phyloP scores from a whole-genome alignment of 345 rosid genomes.

The Combretum micranthum region DNA sequence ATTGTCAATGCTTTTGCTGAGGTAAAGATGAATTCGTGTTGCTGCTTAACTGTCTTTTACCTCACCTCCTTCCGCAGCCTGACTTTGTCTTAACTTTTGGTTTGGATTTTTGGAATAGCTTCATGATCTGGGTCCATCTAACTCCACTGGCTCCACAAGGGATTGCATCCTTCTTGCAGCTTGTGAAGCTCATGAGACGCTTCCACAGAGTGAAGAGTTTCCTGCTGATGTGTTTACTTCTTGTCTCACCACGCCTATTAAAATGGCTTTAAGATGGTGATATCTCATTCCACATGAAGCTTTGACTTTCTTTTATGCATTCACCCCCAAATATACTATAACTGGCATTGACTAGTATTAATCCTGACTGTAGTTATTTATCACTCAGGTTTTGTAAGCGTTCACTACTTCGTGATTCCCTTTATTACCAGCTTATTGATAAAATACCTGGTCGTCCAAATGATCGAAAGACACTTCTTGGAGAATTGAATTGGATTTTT shows the following conservation, averaged over 20 bases:
- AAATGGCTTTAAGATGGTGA: conserved; percentile 98
- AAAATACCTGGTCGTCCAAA: conserved; percentile 98
- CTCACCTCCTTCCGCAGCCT: conserved; percentile 4
- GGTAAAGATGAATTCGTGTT: conserved; percentile 33
- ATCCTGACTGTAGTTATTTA: conserved; percentile 18
- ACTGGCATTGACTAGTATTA: conserved; percentile 8
- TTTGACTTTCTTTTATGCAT: too few relatives aligned
- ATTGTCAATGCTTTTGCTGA: conserved; percentile 88
- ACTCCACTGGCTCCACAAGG: conserved; percentile 57
- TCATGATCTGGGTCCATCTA: conserved; percentile 68
- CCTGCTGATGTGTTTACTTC: conserved; percentile 99
- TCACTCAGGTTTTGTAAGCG: conserved; percentile 82
- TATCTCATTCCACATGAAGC: conserved; percentile 12
- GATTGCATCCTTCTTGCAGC: conserved; percentile 99
- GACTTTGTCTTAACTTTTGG: conserved; percentile 5
- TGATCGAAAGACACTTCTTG: conserved; percentile 93
- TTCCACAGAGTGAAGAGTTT: conserved; percentile 95
- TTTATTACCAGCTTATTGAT: conserved; percentile 82
- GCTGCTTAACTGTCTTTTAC: conserved; percentile 1
- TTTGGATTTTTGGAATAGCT: conserved; percentile 44
- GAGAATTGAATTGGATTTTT: conserved; percentile 99
- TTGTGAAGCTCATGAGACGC: conserved; percentile 98
- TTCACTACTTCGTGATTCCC: conserved; percentile 75
- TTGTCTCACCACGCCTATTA: conserved; percentile 96
- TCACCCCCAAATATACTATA: not conserved